Evolutionary conservation across 768 basidiomycete species (phyloP), one percentile per base, ranked within the genome.

Genomic region (Suillus fuscotomentosus): DNA sequence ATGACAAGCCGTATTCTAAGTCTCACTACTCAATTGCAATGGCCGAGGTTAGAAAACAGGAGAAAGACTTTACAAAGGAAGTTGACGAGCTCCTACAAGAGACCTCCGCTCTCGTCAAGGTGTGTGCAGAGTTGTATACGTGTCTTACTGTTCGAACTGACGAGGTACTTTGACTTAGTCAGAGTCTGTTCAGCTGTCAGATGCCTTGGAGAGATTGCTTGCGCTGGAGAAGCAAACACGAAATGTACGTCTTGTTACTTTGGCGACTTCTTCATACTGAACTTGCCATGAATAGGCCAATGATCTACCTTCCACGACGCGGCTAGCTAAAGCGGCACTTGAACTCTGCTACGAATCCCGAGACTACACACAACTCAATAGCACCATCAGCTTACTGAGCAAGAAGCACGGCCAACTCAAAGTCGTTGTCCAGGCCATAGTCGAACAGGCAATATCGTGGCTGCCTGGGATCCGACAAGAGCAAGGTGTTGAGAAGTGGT

Each of bases 401-500:
- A 98, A 97, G 84, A 99, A 98, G 72, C 97, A 99, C 76, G 97
- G 97, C 0, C 97, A 99, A 73, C 82, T 99, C 68, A 96, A 98
- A 75, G 91, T 84, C 59, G 91, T 88, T 1, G 87, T 96, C 14
- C 92, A 95, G 71, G 85, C 88, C n/a, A 90, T 99, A 72, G 95
- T 99, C 11, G 96, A 99, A 71, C 86, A 86, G 65, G 84, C 86
- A 3, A 91, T 96, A 79, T 80, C 78, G 4, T 98, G 92, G 89
- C 78, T 98, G 55, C 87, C 90, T 14, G 88, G 89, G 60, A 83
- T 96, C 63, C 88, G 88, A 70, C 75, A 84, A 70, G 77, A 81
- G 50, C 84, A 88, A 68, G 92, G 92, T 48, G 79, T 82, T 27
- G 87, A 88, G 68, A 85, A 83, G 72, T 96, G 95, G 92, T 79